Conservation (phyloP, 2,329 filamentous ascomycete species). For the Colletotrichum sp. region DNA sequence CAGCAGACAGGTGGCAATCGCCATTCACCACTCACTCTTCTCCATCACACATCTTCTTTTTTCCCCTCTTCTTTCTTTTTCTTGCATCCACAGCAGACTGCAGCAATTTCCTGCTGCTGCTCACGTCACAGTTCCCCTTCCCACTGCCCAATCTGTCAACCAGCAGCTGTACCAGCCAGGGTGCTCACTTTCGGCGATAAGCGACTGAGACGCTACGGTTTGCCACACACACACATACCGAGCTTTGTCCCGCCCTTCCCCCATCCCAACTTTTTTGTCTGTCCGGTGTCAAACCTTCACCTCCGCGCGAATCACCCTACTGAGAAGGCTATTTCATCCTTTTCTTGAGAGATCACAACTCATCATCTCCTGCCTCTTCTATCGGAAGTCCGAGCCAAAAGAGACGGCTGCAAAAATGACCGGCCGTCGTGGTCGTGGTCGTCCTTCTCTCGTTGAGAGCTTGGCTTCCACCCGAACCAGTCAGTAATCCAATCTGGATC, state of each 20-base stretch:
- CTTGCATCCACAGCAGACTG: neutral
- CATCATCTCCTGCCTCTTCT: neutral
- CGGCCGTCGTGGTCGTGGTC: conserved; percentile 3
- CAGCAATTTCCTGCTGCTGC: neutral
- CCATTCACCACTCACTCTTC: neutral
- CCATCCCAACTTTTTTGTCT: conserved; percentile 10
- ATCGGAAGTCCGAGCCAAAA: neutral
- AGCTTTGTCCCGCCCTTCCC: conserved; percentile 17
- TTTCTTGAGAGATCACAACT: neutral
- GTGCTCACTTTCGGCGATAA: conserved; percentile 7
- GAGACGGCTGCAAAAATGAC: neutral
- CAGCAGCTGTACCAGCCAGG: neutral
- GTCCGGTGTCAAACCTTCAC: neutral
- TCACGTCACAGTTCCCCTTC: neutral
- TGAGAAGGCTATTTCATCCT: neutral
- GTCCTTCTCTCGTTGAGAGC: conserved; percentile 3
- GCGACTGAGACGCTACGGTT: conserved; percentile 3
- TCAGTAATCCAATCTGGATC: neutral
- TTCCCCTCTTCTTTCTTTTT: neutral
- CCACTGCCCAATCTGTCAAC: neutral
- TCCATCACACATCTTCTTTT: neutral
- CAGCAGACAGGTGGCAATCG: neutral
- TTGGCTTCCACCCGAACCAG: conserved; percentile 8
- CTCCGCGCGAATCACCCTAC: neutral
- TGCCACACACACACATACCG: conserved; percentile 8